A percentile compares a stretch with the other conserved stretches of the same genome.
phyloP scores from a whole-genome alignment of 1,284 basidiomycete genomes.

The Ganoderma multipileum region DNA sequence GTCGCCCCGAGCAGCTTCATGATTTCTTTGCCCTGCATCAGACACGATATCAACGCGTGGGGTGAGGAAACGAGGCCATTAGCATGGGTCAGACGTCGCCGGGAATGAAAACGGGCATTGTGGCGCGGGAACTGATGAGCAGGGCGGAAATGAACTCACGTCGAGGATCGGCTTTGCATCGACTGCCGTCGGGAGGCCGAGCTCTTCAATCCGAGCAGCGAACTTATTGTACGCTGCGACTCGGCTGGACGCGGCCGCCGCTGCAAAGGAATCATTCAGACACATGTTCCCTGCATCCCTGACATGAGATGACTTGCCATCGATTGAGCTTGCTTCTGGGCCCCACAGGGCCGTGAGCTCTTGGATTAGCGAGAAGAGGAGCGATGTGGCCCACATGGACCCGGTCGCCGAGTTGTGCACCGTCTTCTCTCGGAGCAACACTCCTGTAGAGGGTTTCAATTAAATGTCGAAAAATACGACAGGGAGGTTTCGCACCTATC shows the following conservation, averaged over 20 bases:
- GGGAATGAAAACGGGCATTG: neutral
- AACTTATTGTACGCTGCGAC: constrained; percentile 75
- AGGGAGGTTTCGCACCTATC: constrained; percentile 55
- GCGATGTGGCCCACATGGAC: constrained; percentile 73
- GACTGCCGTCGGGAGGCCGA: constrained; percentile 65
- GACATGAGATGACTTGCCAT: constrained; percentile 48
- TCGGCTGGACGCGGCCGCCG: constrained; percentile 48
- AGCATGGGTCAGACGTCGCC: constrained; percentile 6
- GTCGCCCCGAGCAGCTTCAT: constrained; percentile 57
- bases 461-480: neutral
- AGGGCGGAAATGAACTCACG: constrained; percentile 52
- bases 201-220: constrained; percentile 61
- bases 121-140: neutral
- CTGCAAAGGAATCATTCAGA: constrained; percentile 18
- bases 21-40: constrained; percentile 74
- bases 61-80: neutral
- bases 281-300: neutral
- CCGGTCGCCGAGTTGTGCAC: constrained; percentile 72
- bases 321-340: constrained; percentile 47
- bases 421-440: constrained; percentile 67
- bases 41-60: neutral
- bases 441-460: constrained; percentile 49
- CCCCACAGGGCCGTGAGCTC: constrained; percentile 70
- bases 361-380: constrained; percentile 79
- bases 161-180: constrained; percentile 79